Evolutionary conservation across 306 rosid species (phyloP).

Genomic region (Cucurbita moschata): DNA sequence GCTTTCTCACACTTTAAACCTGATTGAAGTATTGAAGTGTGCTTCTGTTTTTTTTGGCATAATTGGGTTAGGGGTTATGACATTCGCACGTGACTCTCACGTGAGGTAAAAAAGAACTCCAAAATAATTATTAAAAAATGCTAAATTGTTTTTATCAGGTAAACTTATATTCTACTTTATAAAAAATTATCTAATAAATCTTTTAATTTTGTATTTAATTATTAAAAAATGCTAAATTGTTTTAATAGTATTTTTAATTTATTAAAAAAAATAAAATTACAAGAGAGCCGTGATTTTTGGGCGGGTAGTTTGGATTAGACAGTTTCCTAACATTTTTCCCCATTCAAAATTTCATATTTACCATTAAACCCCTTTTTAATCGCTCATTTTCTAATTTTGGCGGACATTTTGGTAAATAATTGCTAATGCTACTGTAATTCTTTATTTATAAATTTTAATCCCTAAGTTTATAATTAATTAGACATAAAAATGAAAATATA

Average conservation of each 20-base stretch:
- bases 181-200: too few species aligned
- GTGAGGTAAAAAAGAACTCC: neutral
- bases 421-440: neutral
- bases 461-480: neutral
- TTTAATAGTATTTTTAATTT: too few species aligned
- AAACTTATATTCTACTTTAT: too few species aligned
- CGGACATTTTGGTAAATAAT: neutral
- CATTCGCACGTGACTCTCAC: slow-evolving; percentile 5
- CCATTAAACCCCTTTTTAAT: neutral
- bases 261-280: neutral
- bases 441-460: neutral
- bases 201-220: too few species aligned
- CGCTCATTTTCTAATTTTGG: neutral
- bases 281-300: slow-evolving; percentile 4
- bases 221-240: too few species aligned
- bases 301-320: neutral
- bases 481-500: too few species aligned
- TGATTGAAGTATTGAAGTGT: neutral
- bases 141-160: too few species aligned
- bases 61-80: neutral
- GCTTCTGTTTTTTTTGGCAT: neutral
- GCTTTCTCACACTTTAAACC: neutral
- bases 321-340: neutral
- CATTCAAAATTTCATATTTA: neutral
- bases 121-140: too few species aligned